Evolutionary conservation across 2,329 filamentous ascomycete species (phyloP).

Genomic region (Rugonectria rugulosa): DNA sequence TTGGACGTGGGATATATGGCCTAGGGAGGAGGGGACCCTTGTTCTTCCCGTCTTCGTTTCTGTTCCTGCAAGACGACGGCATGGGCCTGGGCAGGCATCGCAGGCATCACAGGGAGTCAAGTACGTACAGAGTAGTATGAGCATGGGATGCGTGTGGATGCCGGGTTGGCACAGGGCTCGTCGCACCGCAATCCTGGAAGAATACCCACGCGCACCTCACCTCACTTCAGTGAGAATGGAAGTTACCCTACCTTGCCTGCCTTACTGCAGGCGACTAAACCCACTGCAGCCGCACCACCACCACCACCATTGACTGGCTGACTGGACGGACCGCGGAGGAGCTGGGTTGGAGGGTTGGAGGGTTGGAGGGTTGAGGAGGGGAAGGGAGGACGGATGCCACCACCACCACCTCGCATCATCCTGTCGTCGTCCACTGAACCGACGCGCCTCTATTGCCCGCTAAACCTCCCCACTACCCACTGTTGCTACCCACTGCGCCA

Average conservation of each 20-base stretch:
- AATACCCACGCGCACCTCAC: constrained; percentile 12
- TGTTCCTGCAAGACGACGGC: constrained; percentile 6
- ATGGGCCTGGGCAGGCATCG: no score
- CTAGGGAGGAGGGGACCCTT: no score
- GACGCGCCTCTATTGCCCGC: constrained; percentile 10
- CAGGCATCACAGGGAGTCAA: no score
- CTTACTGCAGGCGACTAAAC: constrained; percentile 6
- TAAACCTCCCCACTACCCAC: constrained; percentile 31
- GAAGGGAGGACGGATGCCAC: no score
- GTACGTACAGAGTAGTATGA: no score
- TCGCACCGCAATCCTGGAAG: constrained; percentile 12
- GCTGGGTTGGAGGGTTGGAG: no score
- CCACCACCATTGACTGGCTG: neutral
- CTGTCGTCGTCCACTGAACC: constrained; percentile 4
- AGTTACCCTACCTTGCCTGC: no score
- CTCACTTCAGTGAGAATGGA: no score
- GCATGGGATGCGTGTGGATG: neutral
- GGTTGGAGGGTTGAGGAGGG: no score
- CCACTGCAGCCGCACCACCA: constrained; percentile 18
- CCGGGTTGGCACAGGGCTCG: constrained; percentile 10
- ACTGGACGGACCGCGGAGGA: no score
- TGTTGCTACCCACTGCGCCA: constrained; percentile 26
- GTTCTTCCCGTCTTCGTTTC: neutral
- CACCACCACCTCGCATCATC: no score
- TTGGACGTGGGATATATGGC: no score